Evolutionary conservation across 2,329 filamentous ascomycete genomes (phyloP).

Genomic region (Pseudogymnoascus sp.): DNA sequence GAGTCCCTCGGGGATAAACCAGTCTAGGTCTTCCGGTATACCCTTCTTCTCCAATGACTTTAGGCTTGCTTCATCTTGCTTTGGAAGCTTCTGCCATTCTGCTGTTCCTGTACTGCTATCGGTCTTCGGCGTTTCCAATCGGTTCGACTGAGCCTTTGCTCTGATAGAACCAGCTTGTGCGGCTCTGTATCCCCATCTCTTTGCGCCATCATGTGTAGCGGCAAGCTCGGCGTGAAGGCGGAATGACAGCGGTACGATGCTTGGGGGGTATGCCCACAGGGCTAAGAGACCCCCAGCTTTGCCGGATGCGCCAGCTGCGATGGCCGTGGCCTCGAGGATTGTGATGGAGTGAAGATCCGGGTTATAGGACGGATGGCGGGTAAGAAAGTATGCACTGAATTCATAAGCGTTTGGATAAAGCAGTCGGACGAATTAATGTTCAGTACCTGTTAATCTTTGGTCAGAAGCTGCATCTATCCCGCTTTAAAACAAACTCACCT

Average conservation of each 20-base stretch:
- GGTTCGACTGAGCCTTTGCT: slow-evolving; percentile 19
- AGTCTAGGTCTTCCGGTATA: slow-evolving; percentile 66
- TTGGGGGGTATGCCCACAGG: slow-evolving; percentile 78
- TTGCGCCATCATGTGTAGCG: slow-evolving; percentile 64
- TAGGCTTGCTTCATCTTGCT: slow-evolving; percentile 14
- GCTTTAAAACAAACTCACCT: not conserved
- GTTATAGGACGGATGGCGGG: slow-evolving; percentile 72
- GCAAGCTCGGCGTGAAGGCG: slow-evolving; percentile 72
- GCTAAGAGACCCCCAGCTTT: slow-evolving; percentile 87
- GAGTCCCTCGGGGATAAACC: slow-evolving; percentile 62
- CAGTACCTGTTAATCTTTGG: not conserved
- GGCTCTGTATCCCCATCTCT: slow-evolving; percentile 72
- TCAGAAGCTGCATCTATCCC: not conserved
- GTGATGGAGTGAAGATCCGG: slow-evolving; percentile 67
- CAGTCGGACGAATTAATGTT: not conserved
- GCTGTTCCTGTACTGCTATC: slow-evolving; percentile 42
- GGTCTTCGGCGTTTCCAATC: slow-evolving; percentile 33
- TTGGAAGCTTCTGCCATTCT: slow-evolving; percentile 30
- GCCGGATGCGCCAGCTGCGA: slow-evolving; percentile 81
- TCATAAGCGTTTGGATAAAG: not conserved
- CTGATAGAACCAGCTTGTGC: slow-evolving; percentile 31
- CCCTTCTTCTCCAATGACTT: slow-evolving; percentile 13
- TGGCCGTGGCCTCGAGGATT: slow-evolving; percentile 71
- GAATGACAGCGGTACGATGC: slow-evolving; percentile 77
- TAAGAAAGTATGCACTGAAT: slow-evolving; percentile 78